These are phyloP conservation scores for Daedaleopsis nitida DNA, from an alignment of 768 basidiomycete genomes.

Conservation along the genomic window DNA sequence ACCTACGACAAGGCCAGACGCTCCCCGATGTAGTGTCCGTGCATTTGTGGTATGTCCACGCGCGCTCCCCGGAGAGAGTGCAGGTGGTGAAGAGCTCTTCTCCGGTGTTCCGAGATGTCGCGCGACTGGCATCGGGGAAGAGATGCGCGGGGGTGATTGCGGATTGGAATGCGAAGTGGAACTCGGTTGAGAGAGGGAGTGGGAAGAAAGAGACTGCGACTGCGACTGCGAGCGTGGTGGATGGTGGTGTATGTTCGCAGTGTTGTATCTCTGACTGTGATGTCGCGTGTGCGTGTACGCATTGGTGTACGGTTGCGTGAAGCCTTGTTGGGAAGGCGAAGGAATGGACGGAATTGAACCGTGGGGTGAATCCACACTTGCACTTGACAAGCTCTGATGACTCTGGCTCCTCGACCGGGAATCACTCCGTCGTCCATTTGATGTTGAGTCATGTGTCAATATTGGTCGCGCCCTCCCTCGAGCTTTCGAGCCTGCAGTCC, in stretches of 20 bases:
- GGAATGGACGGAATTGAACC: slow-evolving; percentile 84
- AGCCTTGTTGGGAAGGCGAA: slow-evolving; percentile 61
- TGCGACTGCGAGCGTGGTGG: neutral
- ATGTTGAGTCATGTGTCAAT: slow-evolving; percentile 21
- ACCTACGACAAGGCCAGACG: slow-evolving; percentile 44
- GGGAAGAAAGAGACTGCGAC: slow-evolving; percentile 12
- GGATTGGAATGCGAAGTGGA: slow-evolving; percentile 8
- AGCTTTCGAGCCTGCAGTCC: neutral
- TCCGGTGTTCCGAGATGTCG: slow-evolving; percentile 43
- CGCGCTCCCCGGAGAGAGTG: slow-evolving; percentile 55
- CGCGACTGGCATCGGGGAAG: slow-evolving; percentile 15
- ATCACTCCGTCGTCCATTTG: slow-evolving; percentile 39
- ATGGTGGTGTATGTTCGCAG: slow-evolving; percentile 3
- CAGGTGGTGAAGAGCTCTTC: slow-evolving; percentile 66
- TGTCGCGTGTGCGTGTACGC: slow-evolving; percentile 9
- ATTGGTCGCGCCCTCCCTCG: slow-evolving; percentile 20
- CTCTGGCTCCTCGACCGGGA: slow-evolving; percentile 47
- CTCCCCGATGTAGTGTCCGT: slow-evolving; percentile 6
- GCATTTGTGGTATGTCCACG: slow-evolving; percentile 43
- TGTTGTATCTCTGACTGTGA: slow-evolving; percentile 1
- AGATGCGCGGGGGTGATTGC: slow-evolving; percentile 15
- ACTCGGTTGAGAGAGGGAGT: slow-evolving; percentile 5
- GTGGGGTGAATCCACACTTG: slow-evolving; percentile 68
- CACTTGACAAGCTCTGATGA: slow-evolving; percentile 75
- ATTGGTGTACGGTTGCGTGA: slow-evolving; percentile 12